phyloP scores from a whole-genome alignment of 129 eudicot genomes.

The Erigeron canadensis region DNA sequence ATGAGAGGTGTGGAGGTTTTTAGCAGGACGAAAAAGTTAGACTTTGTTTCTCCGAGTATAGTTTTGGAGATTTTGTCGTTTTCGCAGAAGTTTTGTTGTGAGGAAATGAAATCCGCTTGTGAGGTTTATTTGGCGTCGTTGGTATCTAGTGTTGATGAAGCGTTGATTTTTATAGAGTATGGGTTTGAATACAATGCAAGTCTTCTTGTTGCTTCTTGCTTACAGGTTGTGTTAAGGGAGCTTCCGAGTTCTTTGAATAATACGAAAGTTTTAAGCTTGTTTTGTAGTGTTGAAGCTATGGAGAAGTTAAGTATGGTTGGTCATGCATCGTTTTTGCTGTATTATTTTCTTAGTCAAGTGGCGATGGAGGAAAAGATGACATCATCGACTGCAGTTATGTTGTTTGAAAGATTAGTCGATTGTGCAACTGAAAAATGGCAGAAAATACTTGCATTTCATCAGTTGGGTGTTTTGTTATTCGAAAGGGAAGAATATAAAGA shows the following conservation, averaged over 20 bases:
- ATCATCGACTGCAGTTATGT: constrained; percentile 35
- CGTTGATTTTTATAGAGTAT: constrained; percentile 59
- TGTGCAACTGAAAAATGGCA: constrained; percentile 59
- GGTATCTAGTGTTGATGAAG: constrained; percentile 51
- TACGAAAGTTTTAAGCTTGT: constrained; percentile 47
- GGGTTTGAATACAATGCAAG: constrained; percentile 60
- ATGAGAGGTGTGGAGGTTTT: constrained; percentile 56
- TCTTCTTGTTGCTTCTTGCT: constrained; percentile 62
- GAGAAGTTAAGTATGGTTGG: constrained; percentile 47
- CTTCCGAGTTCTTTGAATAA: constrained; percentile 50
- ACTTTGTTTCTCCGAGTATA: constrained; percentile 36
- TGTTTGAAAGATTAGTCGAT: constrained; percentile 49
- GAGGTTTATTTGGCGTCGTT: constrained; percentile 50
- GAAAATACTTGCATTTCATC: constrained; percentile 63
- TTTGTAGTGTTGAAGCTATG: constrained; percentile 52
- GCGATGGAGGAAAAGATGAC: constrained; percentile 56
- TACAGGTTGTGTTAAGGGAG: constrained; percentile 67
- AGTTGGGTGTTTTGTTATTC: constrained; percentile 56
- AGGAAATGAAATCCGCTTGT: constrained; percentile 57
- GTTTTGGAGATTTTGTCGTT: constrained; percentile 61
- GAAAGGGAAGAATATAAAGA: constrained; percentile 51
- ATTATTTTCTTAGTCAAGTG: constrained; percentile 69
- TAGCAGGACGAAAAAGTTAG: constrained; percentile 46
- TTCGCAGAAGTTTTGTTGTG: constrained; percentile 68
- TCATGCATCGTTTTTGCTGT: constrained; percentile 58